phyloP scores from a whole-genome alignment of 2,329 filamentous ascomycete genomes.

The Metarhizium album region DNA sequence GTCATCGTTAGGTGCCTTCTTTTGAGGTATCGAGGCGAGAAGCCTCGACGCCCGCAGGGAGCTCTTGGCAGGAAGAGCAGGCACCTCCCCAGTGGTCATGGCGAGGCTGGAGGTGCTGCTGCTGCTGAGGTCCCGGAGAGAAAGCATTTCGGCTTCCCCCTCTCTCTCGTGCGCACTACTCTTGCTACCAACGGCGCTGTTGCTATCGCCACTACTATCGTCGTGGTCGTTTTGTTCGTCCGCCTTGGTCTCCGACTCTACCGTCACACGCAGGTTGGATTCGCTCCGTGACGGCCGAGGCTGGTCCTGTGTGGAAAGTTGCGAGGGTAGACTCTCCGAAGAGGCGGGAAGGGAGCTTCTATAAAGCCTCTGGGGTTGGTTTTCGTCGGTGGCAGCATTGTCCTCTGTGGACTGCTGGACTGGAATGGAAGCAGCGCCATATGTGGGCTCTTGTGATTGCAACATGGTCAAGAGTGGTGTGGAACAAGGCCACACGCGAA shows the following conservation, averaged over 20 bases:
- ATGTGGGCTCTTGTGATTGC: slow-evolving; percentile 7
- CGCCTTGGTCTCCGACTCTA: background rate
- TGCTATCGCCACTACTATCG: slow-evolving; percentile 2
- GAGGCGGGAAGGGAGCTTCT: slow-evolving; percentile 12
- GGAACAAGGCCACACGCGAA: background rate
- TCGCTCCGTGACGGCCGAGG: slow-evolving; percentile 1
- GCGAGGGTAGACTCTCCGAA: slow-evolving; percentile 1
- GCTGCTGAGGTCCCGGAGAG: slow-evolving; percentile 14
- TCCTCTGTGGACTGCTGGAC: slow-evolving; percentile 4
- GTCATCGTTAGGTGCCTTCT: slow-evolving; percentile 21
- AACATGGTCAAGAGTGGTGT: slow-evolving; percentile 9
- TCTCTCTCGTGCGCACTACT: background rate
- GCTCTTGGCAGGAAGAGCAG: slow-evolving; percentile 40
- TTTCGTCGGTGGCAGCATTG: background rate
- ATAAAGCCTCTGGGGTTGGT: slow-evolving; percentile 8
- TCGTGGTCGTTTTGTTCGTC: slow-evolving; percentile 2
- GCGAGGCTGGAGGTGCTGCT: slow-evolving; percentile 9
- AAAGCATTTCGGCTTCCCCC: slow-evolving; percentile 18
- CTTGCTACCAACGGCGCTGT: background rate
- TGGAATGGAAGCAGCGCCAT: slow-evolving; percentile 12
- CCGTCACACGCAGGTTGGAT: background rate
- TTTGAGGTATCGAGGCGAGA: slow-evolving; percentile 21
- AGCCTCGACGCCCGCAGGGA: slow-evolving; percentile 35
- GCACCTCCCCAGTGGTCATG: slow-evolving; percentile 16
- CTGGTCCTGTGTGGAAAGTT: slow-evolving; percentile 2